Percentiles rank a stretch among this genome's conserved stretches.
Evolutionary conservation across 2,329 filamentous ascomycete species (phyloP).

Genomic region (Sclerotinia trifoliorum): DNA sequence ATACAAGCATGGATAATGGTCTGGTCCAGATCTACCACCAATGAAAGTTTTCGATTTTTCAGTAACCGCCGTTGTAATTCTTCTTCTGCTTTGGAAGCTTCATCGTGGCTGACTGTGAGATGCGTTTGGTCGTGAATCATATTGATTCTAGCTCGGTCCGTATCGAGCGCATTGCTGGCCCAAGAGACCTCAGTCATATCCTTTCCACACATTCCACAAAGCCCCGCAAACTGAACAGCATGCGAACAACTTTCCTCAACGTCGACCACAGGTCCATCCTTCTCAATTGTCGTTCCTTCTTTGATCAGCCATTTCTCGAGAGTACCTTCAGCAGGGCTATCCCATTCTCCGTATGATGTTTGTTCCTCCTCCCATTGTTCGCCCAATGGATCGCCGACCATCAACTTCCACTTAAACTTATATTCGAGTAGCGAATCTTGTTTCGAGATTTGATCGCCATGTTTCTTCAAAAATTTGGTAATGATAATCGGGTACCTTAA

Average conservation of each 20-base stretch:
- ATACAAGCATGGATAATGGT: slow-evolving; percentile 98
- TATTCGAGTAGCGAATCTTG: slow-evolving; percentile 82
- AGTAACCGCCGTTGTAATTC: slow-evolving; percentile 82
- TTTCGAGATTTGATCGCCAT: slow-evolving; percentile 72
- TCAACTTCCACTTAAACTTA: slow-evolving; percentile 76
- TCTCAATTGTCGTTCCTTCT: slow-evolving; percentile 62
- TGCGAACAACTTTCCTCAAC: slow-evolving; percentile 91
- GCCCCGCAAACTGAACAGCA: slow-evolving; percentile 83
- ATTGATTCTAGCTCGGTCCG: slow-evolving; percentile 85
- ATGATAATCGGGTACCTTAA: slow-evolving; percentile 94
- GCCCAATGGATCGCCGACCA: slow-evolving; percentile 64
- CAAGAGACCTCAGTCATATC: slow-evolving; percentile 93
- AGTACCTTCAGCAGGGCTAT: slow-evolving; percentile 78
- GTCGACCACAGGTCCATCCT: slow-evolving; percentile 62
- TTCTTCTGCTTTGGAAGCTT: slow-evolving; percentile 79
- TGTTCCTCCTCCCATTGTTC: slow-evolving; percentile 66
- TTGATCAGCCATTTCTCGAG: slow-evolving; percentile 74
- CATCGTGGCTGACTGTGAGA: slow-evolving; percentile 77
- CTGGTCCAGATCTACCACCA: slow-evolving; percentile 96
- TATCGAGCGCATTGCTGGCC: slow-evolving; percentile 75
- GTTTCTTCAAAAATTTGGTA: slow-evolving; percentile 74
- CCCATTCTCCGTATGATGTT: slow-evolving; percentile 73
- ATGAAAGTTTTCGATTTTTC: slow-evolving; percentile 76
- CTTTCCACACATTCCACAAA: slow-evolving; percentile 90
- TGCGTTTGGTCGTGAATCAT: slow-evolving; percentile 91